A percentile compares a stretch with the other conserved stretches of the same genome.
phyloP scores from a whole-genome alignment of 352 stramenopile species.

The Thraustochytrium sp. region DNA sequence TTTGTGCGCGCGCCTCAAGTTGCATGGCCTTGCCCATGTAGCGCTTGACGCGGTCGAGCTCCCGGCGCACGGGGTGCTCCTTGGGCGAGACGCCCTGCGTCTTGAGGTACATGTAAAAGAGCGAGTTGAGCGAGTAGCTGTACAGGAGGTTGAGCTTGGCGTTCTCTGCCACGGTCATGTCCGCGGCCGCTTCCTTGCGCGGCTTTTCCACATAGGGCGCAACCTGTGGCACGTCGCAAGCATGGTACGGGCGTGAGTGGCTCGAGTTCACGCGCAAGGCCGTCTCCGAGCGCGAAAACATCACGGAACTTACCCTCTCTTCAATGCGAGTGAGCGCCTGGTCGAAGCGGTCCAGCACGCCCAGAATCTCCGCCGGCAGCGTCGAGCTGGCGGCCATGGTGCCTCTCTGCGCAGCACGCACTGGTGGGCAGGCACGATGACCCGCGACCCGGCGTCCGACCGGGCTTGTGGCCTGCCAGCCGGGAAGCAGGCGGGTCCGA shows the following conservation, averaged over 20 bases:
- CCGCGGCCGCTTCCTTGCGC: neutral
- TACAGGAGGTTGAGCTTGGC: slow-evolving; percentile 43
- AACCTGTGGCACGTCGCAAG: neutral
- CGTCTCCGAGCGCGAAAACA: neutral
- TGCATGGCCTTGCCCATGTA: slow-evolving; percentile 34
- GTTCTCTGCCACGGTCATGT: neutral
- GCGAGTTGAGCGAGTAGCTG: slow-evolving; percentile 35
- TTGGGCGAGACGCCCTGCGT: slow-evolving; percentile 22
- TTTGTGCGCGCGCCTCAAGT: neutral
- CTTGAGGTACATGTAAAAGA: slow-evolving; percentile 42
- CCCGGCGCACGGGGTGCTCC: neutral
- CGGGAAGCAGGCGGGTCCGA: no score
- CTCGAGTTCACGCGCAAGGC: neutral
- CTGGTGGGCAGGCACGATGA: no score
- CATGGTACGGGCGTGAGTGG: neutral
- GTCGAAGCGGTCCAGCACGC: slow-evolving; percentile 39
- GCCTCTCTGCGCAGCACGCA: no score
- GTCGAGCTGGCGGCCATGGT: slow-evolving; percentile 3
- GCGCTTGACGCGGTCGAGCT: slow-evolving; percentile 22
- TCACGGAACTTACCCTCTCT: slow-evolving; percentile 15
- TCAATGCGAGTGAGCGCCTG: slow-evolving; percentile 15
- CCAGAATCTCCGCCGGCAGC: neutral
- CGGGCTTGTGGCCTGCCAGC: no score
- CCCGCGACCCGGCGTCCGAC: no score
- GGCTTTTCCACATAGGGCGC: slow-evolving; percentile 27